Conservation (phyloP, 2,329 filamentous ascomycete species). For the Colletotrichum sp. region DNA sequence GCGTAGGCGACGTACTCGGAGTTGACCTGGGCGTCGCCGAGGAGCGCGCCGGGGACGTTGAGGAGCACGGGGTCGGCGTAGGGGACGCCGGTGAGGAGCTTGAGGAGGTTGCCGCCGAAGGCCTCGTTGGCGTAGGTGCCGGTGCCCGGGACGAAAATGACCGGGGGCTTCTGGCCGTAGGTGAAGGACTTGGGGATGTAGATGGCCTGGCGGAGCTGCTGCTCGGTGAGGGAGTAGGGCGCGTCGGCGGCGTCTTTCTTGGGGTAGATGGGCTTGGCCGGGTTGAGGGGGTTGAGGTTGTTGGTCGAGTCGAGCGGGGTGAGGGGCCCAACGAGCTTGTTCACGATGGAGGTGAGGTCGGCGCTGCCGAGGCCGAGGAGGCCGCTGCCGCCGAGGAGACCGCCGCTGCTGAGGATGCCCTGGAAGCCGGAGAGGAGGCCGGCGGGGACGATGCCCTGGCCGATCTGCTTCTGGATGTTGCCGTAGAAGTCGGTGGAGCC, state of each 20-base stretch:
- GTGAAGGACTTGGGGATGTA: conserved; percentile 55
- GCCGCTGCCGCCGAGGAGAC: neutral
- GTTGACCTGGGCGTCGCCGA: conserved; percentile 55
- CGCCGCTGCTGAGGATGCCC: neutral
- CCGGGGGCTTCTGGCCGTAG: conserved; percentile 47
- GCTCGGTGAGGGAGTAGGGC: conserved; percentile 51
- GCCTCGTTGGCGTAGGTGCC: conserved; percentile 49
- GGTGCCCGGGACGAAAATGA: conserved; percentile 60
- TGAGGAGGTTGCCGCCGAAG: conserved; percentile 52
- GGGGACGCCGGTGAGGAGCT: conserved; percentile 44
- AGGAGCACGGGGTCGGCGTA: conserved; percentile 59
- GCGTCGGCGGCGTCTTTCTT: conserved; percentile 45
- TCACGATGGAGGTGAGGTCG: neutral
- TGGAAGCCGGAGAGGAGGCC: neutral
- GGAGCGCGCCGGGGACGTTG: conserved; percentile 54
- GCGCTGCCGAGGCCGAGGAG: neutral
- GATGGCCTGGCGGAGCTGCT: conserved; percentile 53
- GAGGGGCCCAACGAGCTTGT: conserved; percentile 1
- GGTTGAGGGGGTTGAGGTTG: conserved; percentile 4
- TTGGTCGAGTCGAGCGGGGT: neutral
- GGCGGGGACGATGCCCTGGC: neutral
- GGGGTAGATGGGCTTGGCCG: conserved; percentile 35
- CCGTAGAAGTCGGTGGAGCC: conserved; percentile 1
- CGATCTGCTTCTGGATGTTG: conserved; percentile 7
- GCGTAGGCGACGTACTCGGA: conserved; percentile 63